Percentiles rank a stretch among this genome's conserved stretches.
Evolutionary conservation across 345 rosid species (phyloP).

Genomic region (Atalantia buxifolia): DNA sequence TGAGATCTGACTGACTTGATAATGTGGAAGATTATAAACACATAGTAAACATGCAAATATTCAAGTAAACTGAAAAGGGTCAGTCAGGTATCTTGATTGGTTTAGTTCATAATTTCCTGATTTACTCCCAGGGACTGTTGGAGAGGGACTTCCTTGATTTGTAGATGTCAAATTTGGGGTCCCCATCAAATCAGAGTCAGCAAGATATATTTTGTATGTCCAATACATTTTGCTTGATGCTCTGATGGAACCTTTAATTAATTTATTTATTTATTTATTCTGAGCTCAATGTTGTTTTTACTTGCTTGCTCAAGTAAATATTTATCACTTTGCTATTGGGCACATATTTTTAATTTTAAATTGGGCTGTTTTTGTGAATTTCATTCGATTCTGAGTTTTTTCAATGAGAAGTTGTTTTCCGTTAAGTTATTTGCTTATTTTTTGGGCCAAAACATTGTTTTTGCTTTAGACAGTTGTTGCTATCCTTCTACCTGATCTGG

Average conservation of each 20-base stretch:
- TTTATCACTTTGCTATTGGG: not conserved
- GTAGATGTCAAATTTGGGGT: not conserved
- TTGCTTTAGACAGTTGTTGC: not conserved
- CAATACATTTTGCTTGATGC: too few relatives aligned
- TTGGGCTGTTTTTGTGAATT: not conserved
- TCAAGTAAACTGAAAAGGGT: not conserved
- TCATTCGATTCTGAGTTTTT: not conserved
- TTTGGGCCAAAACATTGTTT: not conserved
- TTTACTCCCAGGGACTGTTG: not conserved
- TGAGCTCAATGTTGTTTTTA: not conserved
- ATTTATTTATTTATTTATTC: not conserved
- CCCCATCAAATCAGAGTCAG: not conserved
- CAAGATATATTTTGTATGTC: not conserved
- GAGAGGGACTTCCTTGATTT: not conserved
- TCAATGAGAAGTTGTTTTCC: not conserved
- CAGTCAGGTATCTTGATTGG: not conserved
- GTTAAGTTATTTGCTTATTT: not conserved
- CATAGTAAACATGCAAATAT: not conserved
- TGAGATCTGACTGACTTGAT: not conserved
- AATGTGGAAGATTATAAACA: too few relatives aligned
- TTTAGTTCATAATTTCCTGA: not conserved
- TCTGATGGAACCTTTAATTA: too few relatives aligned
- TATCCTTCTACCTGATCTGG: not conserved
- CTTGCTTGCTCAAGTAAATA: not conserved
- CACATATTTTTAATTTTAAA: too few relatives aligned